Evolutionary conservation across 1,284 basidiomycete genomes (phyloP).

Genomic region (Microbotryum scabiosae): DNA sequence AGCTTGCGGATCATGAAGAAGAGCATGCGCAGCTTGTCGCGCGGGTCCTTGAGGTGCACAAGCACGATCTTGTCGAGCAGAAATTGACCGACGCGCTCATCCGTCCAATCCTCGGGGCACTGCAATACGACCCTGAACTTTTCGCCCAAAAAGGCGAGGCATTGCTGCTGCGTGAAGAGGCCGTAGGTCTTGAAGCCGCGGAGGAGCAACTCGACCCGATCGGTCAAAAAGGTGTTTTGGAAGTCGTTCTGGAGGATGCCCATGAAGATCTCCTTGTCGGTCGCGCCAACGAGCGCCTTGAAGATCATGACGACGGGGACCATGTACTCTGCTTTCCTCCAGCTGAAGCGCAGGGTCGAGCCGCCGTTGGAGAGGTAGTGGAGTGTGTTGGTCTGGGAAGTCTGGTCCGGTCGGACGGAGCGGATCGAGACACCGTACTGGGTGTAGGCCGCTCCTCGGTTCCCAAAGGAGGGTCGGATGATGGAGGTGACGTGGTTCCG

Average conservation of each 20-base stretch:
- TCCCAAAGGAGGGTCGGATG: constrained; percentile 74
- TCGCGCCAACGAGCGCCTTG: constrained; percentile 88
- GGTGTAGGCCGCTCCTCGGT: constrained; percentile 91
- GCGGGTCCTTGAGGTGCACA: constrained; percentile 79
- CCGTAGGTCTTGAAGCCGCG: constrained; percentile 91
- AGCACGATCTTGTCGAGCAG: constrained; percentile 79
- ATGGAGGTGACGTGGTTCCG: constrained; percentile 85
- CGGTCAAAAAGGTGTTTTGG: constrained; percentile 93
- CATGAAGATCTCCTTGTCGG: constrained; percentile 96
- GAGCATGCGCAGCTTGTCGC: constrained; percentile 96
- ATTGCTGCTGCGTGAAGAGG: constrained; percentile 83
- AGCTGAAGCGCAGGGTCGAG: constrained; percentile 90
- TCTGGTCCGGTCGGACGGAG: constrained; percentile 84
- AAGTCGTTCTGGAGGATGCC: constrained; percentile 97
- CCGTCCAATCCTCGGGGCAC: constrained; percentile 88
- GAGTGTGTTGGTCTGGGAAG: constrained; percentile 85
- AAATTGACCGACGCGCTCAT: constrained; percentile 72
- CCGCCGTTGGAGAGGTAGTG: constrained; percentile 96
- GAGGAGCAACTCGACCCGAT: constrained; percentile 95
- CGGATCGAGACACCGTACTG: constrained; percentile 91
- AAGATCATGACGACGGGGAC: constrained; percentile 95
- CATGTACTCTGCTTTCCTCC: constrained; percentile 98
- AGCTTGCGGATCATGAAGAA: constrained; percentile 97
- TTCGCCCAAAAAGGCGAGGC: constrained; percentile 92
- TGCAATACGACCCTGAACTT: constrained; percentile 91